A percentile compares a stretch with the other conserved stretches of the same genome.
Evolutionary conservation across 2,329 filamentous ascomycete genomes (phyloP).

Genomic region (Orbilia oligospora): DNA sequence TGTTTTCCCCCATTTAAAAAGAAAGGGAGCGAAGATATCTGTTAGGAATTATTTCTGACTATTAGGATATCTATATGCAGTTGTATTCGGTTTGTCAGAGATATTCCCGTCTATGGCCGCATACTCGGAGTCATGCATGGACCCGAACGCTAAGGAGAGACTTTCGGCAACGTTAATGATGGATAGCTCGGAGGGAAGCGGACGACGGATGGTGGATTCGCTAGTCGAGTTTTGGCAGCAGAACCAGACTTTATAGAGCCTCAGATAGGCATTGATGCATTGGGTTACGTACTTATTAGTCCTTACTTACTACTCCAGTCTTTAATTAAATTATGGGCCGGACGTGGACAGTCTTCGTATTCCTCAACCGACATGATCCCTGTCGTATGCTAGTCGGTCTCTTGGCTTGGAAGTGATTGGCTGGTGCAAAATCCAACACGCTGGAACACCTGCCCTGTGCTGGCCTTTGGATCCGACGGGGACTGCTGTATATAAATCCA

Average conservation of each 20-base stretch:
- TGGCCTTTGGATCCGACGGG: constrained; percentile 9
- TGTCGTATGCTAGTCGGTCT: constrained; percentile 36
- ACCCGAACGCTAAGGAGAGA: constrained; percentile 14
- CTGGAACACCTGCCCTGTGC: constrained; percentile 24
- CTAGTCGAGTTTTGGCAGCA: constrained; percentile 47
- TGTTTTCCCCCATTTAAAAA: background rate
- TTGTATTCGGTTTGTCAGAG: constrained; percentile 32
- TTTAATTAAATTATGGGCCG: too few species aligned
- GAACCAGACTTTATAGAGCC: background rate
- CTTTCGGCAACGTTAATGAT: constrained; percentile 27
- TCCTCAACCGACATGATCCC: constrained; percentile 26
- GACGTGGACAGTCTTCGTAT: background rate
- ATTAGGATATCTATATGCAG: background rate
- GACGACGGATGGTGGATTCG: constrained; percentile 33
- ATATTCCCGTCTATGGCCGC: constrained; percentile 38
- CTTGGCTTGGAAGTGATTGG: constrained; percentile 60
- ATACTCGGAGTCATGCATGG: constrained; percentile 45
- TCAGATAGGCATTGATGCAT: too few species aligned
- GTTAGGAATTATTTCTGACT: too few species aligned
- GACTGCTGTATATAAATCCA: constrained; percentile 9
- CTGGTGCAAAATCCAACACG: constrained; percentile 59
- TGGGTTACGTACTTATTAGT: too few species aligned
- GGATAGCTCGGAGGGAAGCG: constrained; percentile 20
- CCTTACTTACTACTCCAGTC: too few species aligned
- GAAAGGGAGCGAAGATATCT: background rate